These are phyloP conservation scores for Larix kaempferi DNA, from an alignment of 75 land plant species.

Conservation along the genomic window DNA sequence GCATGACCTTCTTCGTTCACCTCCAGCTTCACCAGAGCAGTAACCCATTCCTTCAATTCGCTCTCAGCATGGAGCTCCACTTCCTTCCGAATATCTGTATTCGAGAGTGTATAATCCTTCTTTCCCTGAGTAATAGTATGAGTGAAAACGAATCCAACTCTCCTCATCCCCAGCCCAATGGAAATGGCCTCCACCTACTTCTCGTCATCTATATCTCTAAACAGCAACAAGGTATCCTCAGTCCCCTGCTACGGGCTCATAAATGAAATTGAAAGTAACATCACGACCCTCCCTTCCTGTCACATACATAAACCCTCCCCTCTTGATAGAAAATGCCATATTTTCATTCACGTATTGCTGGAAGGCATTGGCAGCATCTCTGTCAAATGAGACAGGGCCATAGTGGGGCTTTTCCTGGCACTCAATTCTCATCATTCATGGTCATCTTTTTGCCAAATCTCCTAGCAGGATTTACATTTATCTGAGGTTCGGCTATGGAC, in stretches of 20 bases:
- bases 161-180: constrained; percentile 74
- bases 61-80: constrained; percentile 90
- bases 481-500: no score
- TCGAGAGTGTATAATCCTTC: constrained; percentile 70
- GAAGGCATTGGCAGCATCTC: constrained; percentile 75
- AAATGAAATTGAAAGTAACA: constrained; percentile 75
- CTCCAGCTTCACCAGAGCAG: constrained; percentile 84
- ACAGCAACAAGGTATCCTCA: constrained; percentile 54
- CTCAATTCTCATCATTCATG: constrained; percentile 87
- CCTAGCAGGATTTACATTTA: constrained; percentile 46
- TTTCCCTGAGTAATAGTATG: constrained; percentile 74
- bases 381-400: constrained; percentile 72
- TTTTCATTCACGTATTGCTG: constrained; percentile 79
- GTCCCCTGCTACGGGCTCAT: constrained; percentile 90
- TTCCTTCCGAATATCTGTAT: constrained; percentile 68
- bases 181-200: constrained; percentile 76
- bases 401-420: constrained; percentile 82
- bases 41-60: no score
- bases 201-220: constrained; percentile 83
- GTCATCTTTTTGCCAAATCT: constrained; percentile 90
- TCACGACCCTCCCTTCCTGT: constrained; percentile 32
- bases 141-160: constrained; percentile 87
- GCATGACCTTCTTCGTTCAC: constrained; percentile 84
- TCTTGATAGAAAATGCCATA: constrained; percentile 75
- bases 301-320: constrained; percentile 89